Evolutionary conservation across 805 yeast species (phyloP).

Genomic region (Yarrowia osloensis): DNA sequence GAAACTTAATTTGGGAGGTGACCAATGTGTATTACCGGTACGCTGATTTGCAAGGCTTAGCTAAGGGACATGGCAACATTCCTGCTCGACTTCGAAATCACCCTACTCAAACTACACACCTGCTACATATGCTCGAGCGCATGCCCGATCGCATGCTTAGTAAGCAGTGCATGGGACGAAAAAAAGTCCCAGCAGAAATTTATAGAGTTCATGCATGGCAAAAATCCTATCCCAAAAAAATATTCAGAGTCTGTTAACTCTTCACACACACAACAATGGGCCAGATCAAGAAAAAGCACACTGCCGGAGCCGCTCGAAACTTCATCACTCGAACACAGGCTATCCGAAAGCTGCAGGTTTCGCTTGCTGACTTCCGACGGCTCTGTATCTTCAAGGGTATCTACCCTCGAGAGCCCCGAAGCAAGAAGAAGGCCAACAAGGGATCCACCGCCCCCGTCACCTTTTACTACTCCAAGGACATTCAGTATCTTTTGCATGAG

Average conservation of each 20-base stretch:
- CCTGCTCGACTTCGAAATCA: not conserved
- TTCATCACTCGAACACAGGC: constrained; percentile 95
- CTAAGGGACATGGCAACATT: not conserved
- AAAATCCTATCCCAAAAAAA: constrained; percentile 29
- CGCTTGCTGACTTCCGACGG: constrained; percentile 90
- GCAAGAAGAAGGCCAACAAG: constrained; percentile 94
- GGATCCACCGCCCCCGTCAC: constrained; percentile 97
- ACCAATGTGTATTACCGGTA: too few species aligned
- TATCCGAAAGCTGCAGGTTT: constrained; percentile 83
- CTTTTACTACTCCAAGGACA: constrained; percentile 90
- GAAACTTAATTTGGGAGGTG: not conserved
- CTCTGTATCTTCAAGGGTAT: constrained; percentile 97
- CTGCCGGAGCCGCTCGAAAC: constrained; percentile 86
- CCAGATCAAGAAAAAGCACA: constrained; percentile 77
- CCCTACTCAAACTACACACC: not conserved
- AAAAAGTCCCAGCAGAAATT: constrained; percentile 16
- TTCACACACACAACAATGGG: constrained; percentile 23
- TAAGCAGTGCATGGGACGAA: constrained; percentile 1
- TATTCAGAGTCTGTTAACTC: constrained; percentile 12
- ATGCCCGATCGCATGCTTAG: not conserved
- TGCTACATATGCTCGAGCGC: too few species aligned
- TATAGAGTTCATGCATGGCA: constrained; percentile 24
- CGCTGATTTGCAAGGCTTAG: too few species aligned
- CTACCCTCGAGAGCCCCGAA: constrained; percentile 94
- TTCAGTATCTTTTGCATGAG: constrained; percentile 92